phyloP scores from a whole-genome alignment of 768 basidiomycete species.

The Xanthoconium stramineum region DNA sequence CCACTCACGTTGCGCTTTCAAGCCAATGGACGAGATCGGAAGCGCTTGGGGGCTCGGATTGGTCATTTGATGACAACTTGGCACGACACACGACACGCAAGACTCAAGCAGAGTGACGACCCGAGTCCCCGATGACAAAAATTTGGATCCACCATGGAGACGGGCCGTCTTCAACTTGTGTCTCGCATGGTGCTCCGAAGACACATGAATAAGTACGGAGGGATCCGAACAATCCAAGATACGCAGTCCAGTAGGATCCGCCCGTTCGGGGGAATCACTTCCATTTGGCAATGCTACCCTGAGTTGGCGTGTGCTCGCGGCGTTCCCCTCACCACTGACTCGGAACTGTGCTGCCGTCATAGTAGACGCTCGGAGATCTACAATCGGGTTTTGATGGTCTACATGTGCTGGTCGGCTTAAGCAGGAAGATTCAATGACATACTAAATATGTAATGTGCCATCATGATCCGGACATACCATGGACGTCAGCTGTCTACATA shows the following conservation, averaged over 20 bases:
- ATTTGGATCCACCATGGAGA: not conserved
- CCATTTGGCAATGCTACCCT: conserved; percentile 4
- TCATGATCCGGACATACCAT: conserved; percentile 8
- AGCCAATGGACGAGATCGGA: not conserved
- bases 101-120: not conserved
- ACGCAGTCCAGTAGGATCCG: conserved; percentile 7
- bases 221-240: conserved; percentile 1
- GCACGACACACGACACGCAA: not conserved
- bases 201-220: not conserved
- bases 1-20: not conserved
- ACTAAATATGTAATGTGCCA: not conserved
- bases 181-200: not conserved
- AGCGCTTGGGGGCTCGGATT: not conserved
- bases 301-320: not conserved
- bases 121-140: not conserved
- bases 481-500: conserved; percentile 2
- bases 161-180: not conserved
- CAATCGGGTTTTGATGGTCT: not conserved
- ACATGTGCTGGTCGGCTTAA: not conserved
- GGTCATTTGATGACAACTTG: not conserved
- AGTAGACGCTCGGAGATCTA: not conserved
- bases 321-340: not conserved
- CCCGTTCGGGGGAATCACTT: conserved; percentile 12
- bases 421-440: conserved; percentile 8
- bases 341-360: not conserved